These are phyloP conservation scores for Alternaria sp. DNA, from an alignment of 2,329 filamentous ascomycete genomes.

Conservation along the genomic window DNA sequence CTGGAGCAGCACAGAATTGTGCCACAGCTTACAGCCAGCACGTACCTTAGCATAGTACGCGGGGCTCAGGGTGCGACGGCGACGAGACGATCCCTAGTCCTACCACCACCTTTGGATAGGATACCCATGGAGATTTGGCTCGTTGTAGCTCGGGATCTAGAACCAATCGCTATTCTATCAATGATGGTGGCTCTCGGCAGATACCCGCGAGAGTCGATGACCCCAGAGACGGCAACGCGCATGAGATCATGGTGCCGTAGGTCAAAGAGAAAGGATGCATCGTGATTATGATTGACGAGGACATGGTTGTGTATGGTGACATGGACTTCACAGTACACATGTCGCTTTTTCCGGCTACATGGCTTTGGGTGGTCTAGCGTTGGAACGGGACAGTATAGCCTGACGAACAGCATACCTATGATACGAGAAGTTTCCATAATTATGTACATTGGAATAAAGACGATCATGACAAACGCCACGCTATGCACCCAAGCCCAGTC, in stretches of 20 bases:
- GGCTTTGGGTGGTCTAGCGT: too few relatives aligned
- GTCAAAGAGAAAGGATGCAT: conserved; percentile 4
- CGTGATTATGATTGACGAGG: not conserved
- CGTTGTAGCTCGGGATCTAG: conserved; percentile 50
- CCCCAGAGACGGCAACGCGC: conserved; percentile 19
- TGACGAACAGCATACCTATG: too few relatives aligned
- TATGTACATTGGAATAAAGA: not conserved
- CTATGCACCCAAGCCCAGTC: conserved; percentile 23
- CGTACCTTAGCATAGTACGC: conserved; percentile 35
- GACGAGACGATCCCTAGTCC: not conserved
- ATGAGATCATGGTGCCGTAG: conserved; percentile 29
- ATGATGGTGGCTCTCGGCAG: conserved; percentile 46
- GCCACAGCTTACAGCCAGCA: conserved; percentile 37
- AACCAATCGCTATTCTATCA: conserved; percentile 49
- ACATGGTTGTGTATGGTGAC: not conserved
- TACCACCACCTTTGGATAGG: conserved; percentile 9
- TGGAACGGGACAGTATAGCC: too few relatives aligned
- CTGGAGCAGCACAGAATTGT: conserved; percentile 49
- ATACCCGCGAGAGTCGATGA: conserved; percentile 26
- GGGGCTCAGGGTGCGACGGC: not conserved
- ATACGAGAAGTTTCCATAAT: not conserved
- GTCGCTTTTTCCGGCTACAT: too few relatives aligned
- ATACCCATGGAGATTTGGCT: conserved; percentile 54
- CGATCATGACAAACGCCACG: conserved; percentile 20
- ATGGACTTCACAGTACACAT: too few relatives aligned